Evolutionary conservation across 306 rosid genomes (phyloP), one percentile per base, ranked within the genome.

Genomic region (Hylodesmum podocarpum): DNA sequence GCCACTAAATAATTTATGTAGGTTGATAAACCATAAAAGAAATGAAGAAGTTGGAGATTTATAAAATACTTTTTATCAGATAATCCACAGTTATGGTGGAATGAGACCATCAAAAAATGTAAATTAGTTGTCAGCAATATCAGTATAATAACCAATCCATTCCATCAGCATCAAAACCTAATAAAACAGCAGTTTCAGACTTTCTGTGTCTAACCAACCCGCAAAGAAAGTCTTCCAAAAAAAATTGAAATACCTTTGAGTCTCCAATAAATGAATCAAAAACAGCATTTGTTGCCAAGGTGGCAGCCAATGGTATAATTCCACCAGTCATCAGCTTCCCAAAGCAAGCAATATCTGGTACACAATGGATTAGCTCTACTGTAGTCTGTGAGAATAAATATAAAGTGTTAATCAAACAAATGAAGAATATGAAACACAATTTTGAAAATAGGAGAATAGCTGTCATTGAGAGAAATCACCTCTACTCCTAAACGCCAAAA

Each of bases 251-350:
- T 87, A 90, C 97, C 98, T 95, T 95, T 51, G 98, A 92, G 68
- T 95, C 91, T 76, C 93, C 97, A 51, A 95, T 73, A 86, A 95
- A 95, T 76, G 98, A 87, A 75, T 91, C 92, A 84, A 89, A 95
- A 73, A 95, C 86, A 15, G 87, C 88, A 75, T 73, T 53, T 22
- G 97, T 86, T 78, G 98, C 97, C 82, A 95, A 83, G 39, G 98
- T 95, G 77, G 79, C 93, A 63, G 97, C 85, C 86, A 95, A 69
- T 41, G 98, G 98, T 78, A 95, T 70, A 44, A 84, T 80, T 31
- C 98, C 98, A 77, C 98, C 98, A 28, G 97, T 92, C 97, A 95
- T 80, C 86, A 95, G 86, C 91, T 95, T 95, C 31, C 75, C 96
- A 65, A 78, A 95, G 88, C 97, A 95, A 64, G 98, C 98, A 58